Evolutionary conservation across 176 grass and related monocot genomes (phyloP), one percentile per base, ranked within the genome.

Genomic region (Lolium multiflorum): DNA sequence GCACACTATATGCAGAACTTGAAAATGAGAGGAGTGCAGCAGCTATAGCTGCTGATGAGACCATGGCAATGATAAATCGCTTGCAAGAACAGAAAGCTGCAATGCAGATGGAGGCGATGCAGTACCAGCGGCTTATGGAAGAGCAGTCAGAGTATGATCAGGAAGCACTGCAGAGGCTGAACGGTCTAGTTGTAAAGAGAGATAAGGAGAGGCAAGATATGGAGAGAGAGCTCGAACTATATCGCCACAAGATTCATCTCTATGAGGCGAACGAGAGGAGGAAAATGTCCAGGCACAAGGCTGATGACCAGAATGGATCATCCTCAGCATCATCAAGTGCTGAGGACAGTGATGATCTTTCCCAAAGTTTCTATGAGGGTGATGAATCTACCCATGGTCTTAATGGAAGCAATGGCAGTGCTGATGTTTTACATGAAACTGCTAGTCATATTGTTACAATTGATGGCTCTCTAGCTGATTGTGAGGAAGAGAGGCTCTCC

Each of bases 61-160:
- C 97, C 82, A 99, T 99, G 97, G 97, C 97, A 71, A 99, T 97
- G 97, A 99, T 99, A 87, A 99, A 93, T 78, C 89, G 97, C 55
- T 90, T 99, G 80, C 97, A 99, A 94, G 94, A 99, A 87, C 94
- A 99, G 87, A 99, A 99, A 91, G 97, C 97, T 73, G 94, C 92
- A 71, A 99, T 99, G 97, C 92, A 99, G 84, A 99, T 99, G 97
- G 97, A 99, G 86, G 97, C 97, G 2, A 89, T 99, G 57, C 97
- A 99, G 52, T 99, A 99, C 83, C 97, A 97, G 77, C 62, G 97
- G 3, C 95, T 99, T 88, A 96, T 99, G 94, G 97, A 99, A 74
- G 97, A 99, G 78, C 97, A 99, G 22, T 93, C 94, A 5, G 94
- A 99, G 67, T 99, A 99, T 85, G 97, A 99, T 85, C 97, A 99